Percentiles rank a stretch among this genome's conserved stretches.
Evolutionary conservation across 2,329 filamentous ascomycete genomes (phyloP).

Genomic region (Lachnellula occidentalis): DNA sequence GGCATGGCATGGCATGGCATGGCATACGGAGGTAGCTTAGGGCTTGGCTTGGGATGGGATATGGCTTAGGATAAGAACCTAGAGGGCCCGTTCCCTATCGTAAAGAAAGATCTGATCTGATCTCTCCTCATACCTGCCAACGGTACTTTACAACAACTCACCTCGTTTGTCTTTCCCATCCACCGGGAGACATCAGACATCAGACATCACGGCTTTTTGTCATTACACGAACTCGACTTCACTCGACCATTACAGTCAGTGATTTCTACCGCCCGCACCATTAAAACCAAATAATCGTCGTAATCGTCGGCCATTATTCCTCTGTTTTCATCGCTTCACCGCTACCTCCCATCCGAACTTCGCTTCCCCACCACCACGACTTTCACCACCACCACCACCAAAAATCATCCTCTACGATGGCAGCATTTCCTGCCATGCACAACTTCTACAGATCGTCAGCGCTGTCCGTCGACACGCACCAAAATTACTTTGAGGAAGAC

Average conservation of each 20-base stretch:
- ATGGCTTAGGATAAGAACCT: conserved; percentile 23
- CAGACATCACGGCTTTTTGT: conserved; percentile 14
- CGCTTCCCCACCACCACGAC: conserved; percentile 19
- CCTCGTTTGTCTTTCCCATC: conserved; percentile 14
- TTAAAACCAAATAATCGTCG: conserved; percentile 5
- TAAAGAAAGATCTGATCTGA: conserved; percentile 1
- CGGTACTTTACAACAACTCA: conserved; percentile 16
- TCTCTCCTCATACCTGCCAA: conserved; percentile 19
- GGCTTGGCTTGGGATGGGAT: conserved; percentile 1
- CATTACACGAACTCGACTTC: conserved; percentile 16
- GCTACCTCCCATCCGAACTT: conserved; percentile 22
- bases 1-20: too few species aligned
- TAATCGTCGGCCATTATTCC: conserved; percentile 13
- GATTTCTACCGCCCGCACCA: neutral
- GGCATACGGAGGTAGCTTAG: too few species aligned
- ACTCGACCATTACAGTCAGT: conserved; percentile 8
- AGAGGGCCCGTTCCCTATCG: conserved; percentile 25
- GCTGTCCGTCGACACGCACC: conserved; percentile 31
- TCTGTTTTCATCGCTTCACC: conserved; percentile 24
- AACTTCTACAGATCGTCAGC: conserved; percentile 29
- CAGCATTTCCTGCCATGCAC: conserved; percentile 28
- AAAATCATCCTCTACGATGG: conserved; percentile 23
- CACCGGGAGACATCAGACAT: conserved; percentile 12
- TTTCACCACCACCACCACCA: conserved; percentile 9
- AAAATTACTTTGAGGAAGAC: conserved; percentile 58